Percentiles rank a stretch among this genome's conserved stretches.
Evolutionary conservation across 345 rosid genomes (phyloP).

Genomic region (Brassica juncea): DNA sequence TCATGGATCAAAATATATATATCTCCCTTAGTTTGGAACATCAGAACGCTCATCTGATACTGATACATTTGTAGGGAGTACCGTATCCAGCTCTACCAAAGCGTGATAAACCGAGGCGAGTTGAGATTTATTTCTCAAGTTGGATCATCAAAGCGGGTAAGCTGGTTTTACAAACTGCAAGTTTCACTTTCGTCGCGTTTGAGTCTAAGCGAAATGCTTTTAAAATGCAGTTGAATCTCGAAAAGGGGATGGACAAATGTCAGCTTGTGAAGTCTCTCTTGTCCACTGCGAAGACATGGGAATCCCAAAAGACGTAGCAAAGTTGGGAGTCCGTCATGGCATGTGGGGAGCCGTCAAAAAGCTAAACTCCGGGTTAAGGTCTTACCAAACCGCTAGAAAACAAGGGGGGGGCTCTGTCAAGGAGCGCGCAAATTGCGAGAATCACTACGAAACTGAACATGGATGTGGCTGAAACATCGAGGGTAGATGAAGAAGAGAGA

Average conservation of each 20-base stretch:
- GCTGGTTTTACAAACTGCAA: not conserved
- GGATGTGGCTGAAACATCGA: slow-evolving; percentile 45
- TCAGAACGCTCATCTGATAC: not conserved
- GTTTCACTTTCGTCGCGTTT: not conserved
- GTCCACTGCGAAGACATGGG: slow-evolving; percentile 97
- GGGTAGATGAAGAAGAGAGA: slow-evolving; percentile 47
- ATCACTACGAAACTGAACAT: slow-evolving; percentile 62
- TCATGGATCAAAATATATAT: too few relatives aligned
- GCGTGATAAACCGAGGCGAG: slow-evolving; percentile 92
- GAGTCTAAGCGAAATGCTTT: not conserved
- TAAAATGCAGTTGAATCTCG: slow-evolving; percentile 73
- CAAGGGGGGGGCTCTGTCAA: slow-evolving; percentile 62
- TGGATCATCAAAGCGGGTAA: slow-evolving; percentile 90
- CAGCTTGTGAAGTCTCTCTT: slow-evolving; percentile 88
- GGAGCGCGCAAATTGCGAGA: slow-evolving; percentile 69
- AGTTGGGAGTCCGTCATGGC: slow-evolving; percentile 88
- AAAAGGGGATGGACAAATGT: slow-evolving; percentile 73
- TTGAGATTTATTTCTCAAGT: slow-evolving; percentile 84
- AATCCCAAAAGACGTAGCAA: slow-evolving; percentile 95
- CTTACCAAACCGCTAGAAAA: slow-evolving; percentile 77
- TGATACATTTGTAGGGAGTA: slow-evolving; percentile 57
- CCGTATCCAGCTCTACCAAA: slow-evolving; percentile 62
- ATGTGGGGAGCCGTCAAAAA: slow-evolving; percentile 99
- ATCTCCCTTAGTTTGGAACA: not conserved
- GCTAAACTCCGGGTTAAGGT: slow-evolving; percentile 78